Percentiles rank a stretch among this genome's conserved stretches.
Evolutionary conservation across 2,329 filamentous ascomycete genomes (phyloP).

Genomic region (Ceratocystis colombiana): DNA sequence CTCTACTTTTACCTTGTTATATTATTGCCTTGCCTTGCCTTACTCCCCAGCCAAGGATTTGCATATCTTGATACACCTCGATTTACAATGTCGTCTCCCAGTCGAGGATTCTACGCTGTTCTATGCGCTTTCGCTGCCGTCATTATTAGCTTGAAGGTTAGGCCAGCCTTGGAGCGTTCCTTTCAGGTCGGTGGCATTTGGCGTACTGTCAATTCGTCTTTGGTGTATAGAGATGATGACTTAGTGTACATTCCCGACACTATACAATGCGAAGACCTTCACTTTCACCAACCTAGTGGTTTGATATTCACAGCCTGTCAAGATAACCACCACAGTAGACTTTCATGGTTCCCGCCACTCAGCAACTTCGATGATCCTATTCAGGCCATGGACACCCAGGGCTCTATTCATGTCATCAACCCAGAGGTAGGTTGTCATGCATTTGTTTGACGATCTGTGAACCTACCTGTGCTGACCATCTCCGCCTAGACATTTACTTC

Average conservation of each 20-base stretch:
- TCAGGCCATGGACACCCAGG: conserved; percentile 33
- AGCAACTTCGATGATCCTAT: conserved; percentile 36
- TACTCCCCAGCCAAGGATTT: background rate
- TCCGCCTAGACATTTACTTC: conserved; percentile 37
- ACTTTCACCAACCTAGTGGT: conserved; percentile 41
- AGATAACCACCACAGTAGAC: conserved; percentile 35
- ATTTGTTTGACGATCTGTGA: background rate
- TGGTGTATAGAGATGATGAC: conserved; percentile 28
- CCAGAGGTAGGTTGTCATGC: conserved; percentile 36
- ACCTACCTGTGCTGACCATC: background rate
- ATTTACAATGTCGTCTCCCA: conserved; percentile 10
- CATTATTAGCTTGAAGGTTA: conserved; percentile 1
- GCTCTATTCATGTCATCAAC: conserved; percentile 45
- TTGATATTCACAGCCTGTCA: conserved; percentile 49
- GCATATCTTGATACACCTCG: background rate
- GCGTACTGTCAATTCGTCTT: conserved; percentile 28
- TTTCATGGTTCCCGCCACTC: conserved; percentile 45
- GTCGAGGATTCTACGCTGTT: background rate
- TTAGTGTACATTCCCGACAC: conserved; percentile 43
- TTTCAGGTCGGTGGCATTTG: conserved; percentile 30
- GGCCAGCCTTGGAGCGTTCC: conserved; percentile 18
- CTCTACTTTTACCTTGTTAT: background rate
- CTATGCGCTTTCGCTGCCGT: conserved; percentile 7
- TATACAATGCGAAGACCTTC: conserved; percentile 49
- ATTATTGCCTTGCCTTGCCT: background rate